Base-by-base conservation (phyloP, 768 basidiomycete genomes). In the Hydnum rufescens region DNA sequence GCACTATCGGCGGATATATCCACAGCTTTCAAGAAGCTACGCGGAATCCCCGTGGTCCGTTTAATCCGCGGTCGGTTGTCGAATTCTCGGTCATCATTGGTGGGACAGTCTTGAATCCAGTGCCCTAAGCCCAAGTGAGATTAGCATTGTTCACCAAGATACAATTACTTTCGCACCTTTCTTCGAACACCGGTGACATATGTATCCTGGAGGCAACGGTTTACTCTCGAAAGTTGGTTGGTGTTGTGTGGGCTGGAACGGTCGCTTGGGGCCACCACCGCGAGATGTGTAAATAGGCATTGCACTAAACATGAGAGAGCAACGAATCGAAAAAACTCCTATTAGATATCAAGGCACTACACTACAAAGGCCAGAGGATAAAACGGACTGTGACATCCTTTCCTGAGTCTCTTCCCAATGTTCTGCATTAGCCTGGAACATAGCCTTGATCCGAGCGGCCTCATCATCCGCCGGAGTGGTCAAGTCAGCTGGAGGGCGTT, bases 351-450 rank as follows among this genome's bases (percentile, higher is more conserved):
- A 22, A 13, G 13, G 13, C 13, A 39, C 36, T 39, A 39, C 26
- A 13, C 25, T 47, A 28, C 44, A 25, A 25, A 28, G 44, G 26
- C 26, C 8, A 42, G 26, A 25, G 22, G 19, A 71, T 70, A 68
- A 77, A 71, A 90, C 92, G 72, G 73, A 99, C 95, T 88, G 81
- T 64, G 90, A 83, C 92, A 99, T 96, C 75, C 93, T 89, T 74
- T 96, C 90, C 70, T 96, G 89, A 63, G 90, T 82, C 75, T 92
- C 85, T 71, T 95, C 84, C 95, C 93, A 99, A 67, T 90, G 86
- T 57, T 85, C 80, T 36, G 80, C 79, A 67, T 89, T 85, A 55
- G 84, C 84, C 66, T 86, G 82, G 65, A 97, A 92, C 86, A 99
- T 95, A 59, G 92, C 92, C n/a, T 82, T 83, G 73, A 99, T 85